Evolutionary conservation across 2,329 filamentous ascomycete species (phyloP).

Genomic region (Cucurbitaria berberidis): DNA sequence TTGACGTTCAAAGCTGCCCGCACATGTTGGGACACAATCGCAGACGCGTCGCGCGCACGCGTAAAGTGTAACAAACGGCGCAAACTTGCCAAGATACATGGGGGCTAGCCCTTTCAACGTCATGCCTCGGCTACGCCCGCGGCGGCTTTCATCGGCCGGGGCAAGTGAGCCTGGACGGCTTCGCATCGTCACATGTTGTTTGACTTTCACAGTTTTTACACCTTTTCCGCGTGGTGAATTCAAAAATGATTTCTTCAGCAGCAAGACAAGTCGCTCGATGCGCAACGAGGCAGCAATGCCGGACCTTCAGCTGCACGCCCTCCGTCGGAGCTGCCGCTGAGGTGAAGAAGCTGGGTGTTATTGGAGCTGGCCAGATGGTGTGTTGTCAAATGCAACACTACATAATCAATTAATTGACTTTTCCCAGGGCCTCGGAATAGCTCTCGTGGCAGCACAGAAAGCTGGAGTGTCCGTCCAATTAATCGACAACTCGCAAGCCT

Average conservation of each 20-base stretch:
- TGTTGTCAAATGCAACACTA: slow-evolving; percentile 30
- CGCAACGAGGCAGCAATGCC: slow-evolving; percentile 42
- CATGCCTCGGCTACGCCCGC: slow-evolving; percentile 28
- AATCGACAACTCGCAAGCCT: slow-evolving; percentile 82
- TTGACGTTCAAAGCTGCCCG: slow-evolving; percentile 22
- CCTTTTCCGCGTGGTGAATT: neutral
- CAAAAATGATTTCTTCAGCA: slow-evolving; percentile 41
- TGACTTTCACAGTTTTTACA: neutral
- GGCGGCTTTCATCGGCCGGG: slow-evolving; percentile 35
- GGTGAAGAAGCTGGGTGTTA: slow-evolving; percentile 86
- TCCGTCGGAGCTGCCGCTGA: slow-evolving; percentile 66
- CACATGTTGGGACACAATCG: slow-evolving; percentile 8
- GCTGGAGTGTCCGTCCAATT: slow-evolving; percentile 84
- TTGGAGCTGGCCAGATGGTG: slow-evolving; percentile 97
- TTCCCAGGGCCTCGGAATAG: slow-evolving; percentile 88
- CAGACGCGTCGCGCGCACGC: slow-evolving; percentile 41
- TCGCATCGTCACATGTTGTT: slow-evolving; percentile 25
- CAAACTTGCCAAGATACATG: slow-evolving; percentile 31
- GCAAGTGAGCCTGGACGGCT: neutral
- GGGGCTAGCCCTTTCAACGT: slow-evolving; percentile 9
- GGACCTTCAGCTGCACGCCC: slow-evolving; percentile 71
- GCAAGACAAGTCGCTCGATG: slow-evolving; percentile 37
- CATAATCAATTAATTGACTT: slow-evolving; percentile 25
- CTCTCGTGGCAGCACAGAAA: slow-evolving; percentile 86
- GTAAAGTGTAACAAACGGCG: slow-evolving; percentile 39